Evolutionary conservation across 306 rosid species (phyloP), one percentile per base, ranked within the genome.

Genomic region (Acacia confusa): DNA sequence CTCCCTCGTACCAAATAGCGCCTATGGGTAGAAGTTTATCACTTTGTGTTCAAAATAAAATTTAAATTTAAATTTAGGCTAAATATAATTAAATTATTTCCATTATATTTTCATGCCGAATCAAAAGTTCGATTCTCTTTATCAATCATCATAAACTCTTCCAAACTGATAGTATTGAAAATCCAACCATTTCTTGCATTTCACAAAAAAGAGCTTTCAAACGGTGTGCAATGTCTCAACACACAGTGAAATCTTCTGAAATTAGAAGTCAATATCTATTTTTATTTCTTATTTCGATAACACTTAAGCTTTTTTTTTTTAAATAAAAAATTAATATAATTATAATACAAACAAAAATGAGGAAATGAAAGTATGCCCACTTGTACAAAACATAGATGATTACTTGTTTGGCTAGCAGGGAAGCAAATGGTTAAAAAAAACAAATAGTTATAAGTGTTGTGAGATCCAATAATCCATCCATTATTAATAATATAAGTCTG

Each of bases 331-430:
- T 25, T 3, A 12, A 12, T 60, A 25, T 25, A 30, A 15, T 28
- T 27, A 60, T 27, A 60, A 27, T 25, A 12, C 13, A 63, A 63
- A 63, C 20, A 63, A 28, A 63, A 63, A 7, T 6, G 9, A 28
- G 69, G 40, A 85, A 67, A 77, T 68, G 53, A 79, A 25, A 79
- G 40, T 69, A 40, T 17, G 77, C 76, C 83, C 82, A 72, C 87
- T 79, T 70, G 70, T 28, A 34, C 61, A 17, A 16, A 4, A 48
- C 0, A n/a, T n/a, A 2, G 70, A 86, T 83, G 55, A 86, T 83
- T 83, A 84, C 89, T 38, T 69, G 34, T 84, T 84, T 84, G 89
- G 84, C 87, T 70, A 86, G 70, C 60, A 61, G 72, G 22, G 72
- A 32, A 72, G 78, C 80, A 83, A 72, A 55, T 75, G 20, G 41